A percentile compares a stretch with the other conserved stretches of the same genome.
Conservation (phyloP, 116 monocot genomes). For the Trichopus zeylanicus region DNA sequence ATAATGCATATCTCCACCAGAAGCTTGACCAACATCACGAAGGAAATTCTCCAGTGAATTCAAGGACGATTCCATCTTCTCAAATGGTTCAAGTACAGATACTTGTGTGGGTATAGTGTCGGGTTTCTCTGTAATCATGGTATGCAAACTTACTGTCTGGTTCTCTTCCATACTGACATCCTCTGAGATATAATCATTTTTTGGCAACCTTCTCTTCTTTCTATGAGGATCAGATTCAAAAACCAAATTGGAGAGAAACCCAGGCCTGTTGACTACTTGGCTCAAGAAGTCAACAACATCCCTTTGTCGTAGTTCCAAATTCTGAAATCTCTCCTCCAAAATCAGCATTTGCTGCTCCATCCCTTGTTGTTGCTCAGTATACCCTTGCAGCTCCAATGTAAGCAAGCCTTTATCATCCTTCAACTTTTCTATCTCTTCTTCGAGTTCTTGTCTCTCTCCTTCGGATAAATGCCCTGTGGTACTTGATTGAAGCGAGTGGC, state of each 20-base stretch:
- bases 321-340: conserved; percentile 51
- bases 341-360: conserved; percentile 49
- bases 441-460: conserved; percentile 52
- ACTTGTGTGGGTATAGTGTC: not conserved
- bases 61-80: conserved; percentile 81
- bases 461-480: conserved; percentile 29
- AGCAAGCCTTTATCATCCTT: conserved; percentile 44
- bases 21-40: conserved; percentile 41
- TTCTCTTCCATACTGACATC: conserved; percentile 27
- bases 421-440: conserved; percentile 59
- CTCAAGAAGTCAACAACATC: conserved; percentile 34
- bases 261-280: conserved; percentile 32
- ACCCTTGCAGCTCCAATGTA: conserved; percentile 42
- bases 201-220: conserved; percentile 67
- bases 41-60: conserved; percentile 70
- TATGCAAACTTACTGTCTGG: conserved; percentile 10
- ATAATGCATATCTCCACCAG: conserved; percentile 43
- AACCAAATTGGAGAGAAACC: conserved; percentile 45
- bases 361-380: conserved; percentile 34
- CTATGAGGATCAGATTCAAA: conserved; percentile 37
- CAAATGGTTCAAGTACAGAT: conserved; percentile 51
- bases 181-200: conserved; percentile 21
- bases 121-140: conserved; percentile 5
- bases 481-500: conserved; percentile 57
- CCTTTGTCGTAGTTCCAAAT: conserved; percentile 40